Evolutionary conservation across 345 rosid genomes (phyloP).

Genomic region (Clausena lansium): DNA sequence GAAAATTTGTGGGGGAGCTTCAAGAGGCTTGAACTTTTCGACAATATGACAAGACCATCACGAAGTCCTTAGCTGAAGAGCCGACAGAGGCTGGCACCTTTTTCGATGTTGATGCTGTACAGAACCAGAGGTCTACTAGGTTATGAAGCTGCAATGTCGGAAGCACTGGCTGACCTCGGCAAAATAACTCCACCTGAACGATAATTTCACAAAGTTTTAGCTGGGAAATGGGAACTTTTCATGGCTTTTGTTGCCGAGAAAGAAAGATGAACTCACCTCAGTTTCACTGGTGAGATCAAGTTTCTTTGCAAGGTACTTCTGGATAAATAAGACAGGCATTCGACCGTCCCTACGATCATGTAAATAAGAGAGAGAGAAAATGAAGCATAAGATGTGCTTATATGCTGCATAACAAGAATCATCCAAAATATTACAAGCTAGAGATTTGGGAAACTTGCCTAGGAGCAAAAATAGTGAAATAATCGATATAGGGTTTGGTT

Average conservation of each 20-base stretch:
- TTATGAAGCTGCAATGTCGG: slow-evolving; percentile 45
- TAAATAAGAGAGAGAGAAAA: slow-evolving; percentile 4
- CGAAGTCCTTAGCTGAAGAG: slow-evolving; percentile 70
- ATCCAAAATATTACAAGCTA: not conserved
- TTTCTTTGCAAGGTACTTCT: slow-evolving; percentile 68
- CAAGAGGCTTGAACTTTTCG: slow-evolving; percentile 41
- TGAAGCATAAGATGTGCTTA: not conserved
- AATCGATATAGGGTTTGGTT: too few relatives aligned
- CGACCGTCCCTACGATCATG: slow-evolving; percentile 57
- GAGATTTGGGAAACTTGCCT: not conserved
- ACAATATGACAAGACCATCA: slow-evolving; percentile 66
- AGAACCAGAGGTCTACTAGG: slow-evolving; percentile 65
- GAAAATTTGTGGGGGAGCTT: not conserved
- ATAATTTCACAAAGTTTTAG: not conserved
- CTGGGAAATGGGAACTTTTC: not conserved
- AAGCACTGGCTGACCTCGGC: slow-evolving; percentile 53
- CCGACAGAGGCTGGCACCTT: slow-evolving; percentile 52
- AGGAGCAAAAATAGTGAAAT: not conserved
- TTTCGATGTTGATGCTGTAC: slow-evolving; percentile 41
- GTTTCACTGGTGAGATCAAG: slow-evolving; percentile 57
- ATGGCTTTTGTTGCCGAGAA: not conserved
- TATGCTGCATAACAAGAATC: not conserved
- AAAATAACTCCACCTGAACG: slow-evolving; percentile 61
- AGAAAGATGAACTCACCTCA: slow-evolving; percentile 43
- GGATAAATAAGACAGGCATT: slow-evolving; percentile 64